Evolutionary conservation across 805 yeast genomes (phyloP), one percentile per base, ranked within the genome.

Genomic region (Hanseniaspora meyeri): DNA sequence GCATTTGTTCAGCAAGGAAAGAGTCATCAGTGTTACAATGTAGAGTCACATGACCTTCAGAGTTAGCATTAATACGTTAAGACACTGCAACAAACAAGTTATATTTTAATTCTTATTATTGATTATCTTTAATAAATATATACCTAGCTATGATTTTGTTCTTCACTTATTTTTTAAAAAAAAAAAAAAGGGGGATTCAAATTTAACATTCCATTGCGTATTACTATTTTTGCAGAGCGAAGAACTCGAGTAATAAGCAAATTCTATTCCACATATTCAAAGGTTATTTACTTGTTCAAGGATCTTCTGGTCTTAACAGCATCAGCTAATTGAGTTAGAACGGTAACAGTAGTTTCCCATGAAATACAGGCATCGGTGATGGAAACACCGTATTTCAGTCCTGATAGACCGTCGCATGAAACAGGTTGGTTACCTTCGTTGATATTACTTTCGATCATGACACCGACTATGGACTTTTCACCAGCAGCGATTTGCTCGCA

Each of bases 361-460:
- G 87, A 79, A 59, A 91, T 89, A 77, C 98, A 91, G 36, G 96
- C 96, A 71, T 91, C 98, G n/a, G 98, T 91, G 64, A 91, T 89
- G 34, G 95, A 86, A 60, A 89, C 87, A 60, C 98, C 98, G 72
- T 91, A 91, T 66, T 85, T 80, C 71, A 91, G 79, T 24, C 76
- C 79, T 55, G 76, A 76, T 66, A 84, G 83, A 55, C 95, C 96
- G 58, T 79, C 74, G 49, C 79, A 72, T 52, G 95, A 89, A 63
- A 86, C 85, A 62, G 78, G 75, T 73, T 91, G 98, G 71, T 83
- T 83, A 64, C 98, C 98, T 71, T 85, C 97, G 66, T 82, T 80
- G 69, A 91, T 82, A 71, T 91, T 80, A 37, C 93, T 83, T 76
- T 91, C 98, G 65, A 91, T 87, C 98, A 91, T 91, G 57, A 93